These are phyloP conservation scores for Chrysoporthe deuterocubensis DNA, from an alignment of 2,329 filamentous ascomycete genomes.

Conservation along the genomic window DNA sequence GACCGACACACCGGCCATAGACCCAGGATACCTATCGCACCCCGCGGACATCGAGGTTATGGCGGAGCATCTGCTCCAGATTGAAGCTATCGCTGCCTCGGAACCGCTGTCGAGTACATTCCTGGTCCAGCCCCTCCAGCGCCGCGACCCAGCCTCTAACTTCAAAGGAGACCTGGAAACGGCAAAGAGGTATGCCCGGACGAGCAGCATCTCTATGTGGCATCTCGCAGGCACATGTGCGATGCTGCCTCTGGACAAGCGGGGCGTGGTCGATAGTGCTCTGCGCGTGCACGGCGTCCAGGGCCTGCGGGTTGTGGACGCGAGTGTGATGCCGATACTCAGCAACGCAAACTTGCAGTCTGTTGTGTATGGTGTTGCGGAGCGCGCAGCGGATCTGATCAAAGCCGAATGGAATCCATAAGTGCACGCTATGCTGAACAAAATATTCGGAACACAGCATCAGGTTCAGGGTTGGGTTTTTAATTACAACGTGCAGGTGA, in stretches of 20 bases:
- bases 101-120: slow-evolving; percentile 39
- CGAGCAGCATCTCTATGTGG: slow-evolving; percentile 39
- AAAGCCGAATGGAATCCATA: background rate
- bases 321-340: slow-evolving; percentile 38
- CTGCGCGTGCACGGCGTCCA: slow-evolving; percentile 47
- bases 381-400: slow-evolving; percentile 13
- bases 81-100: slow-evolving; percentile 43
- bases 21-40: slow-evolving; percentile 57
- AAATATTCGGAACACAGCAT: background rate
- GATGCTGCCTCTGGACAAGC: slow-evolving; percentile 45
- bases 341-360: slow-evolving; percentile 9
- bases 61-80: slow-evolving; percentile 45
- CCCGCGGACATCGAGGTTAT: slow-evolving; percentile 51
- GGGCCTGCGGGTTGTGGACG: slow-evolving; percentile 45
- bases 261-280: slow-evolving; percentile 46
- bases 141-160: slow-evolving; percentile 5
- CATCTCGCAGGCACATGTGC: slow-evolving; percentile 47
- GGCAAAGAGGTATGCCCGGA: background rate
- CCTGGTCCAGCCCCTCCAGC: slow-evolving; percentile 10
- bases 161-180: slow-evolving; percentile 6
- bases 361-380: slow-evolving; percentile 15
- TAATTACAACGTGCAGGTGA: too few species aligned
- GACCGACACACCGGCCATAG: slow-evolving; percentile 45
- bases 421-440: too few species aligned
- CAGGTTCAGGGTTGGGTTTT: too few species aligned